A percentile compares a stretch with the other conserved stretches of the same genome.
These are phyloP conservation scores for Neltuma alba DNA, from an alignment of 306 rosid genomes.

Conservation along the genomic window DNA sequence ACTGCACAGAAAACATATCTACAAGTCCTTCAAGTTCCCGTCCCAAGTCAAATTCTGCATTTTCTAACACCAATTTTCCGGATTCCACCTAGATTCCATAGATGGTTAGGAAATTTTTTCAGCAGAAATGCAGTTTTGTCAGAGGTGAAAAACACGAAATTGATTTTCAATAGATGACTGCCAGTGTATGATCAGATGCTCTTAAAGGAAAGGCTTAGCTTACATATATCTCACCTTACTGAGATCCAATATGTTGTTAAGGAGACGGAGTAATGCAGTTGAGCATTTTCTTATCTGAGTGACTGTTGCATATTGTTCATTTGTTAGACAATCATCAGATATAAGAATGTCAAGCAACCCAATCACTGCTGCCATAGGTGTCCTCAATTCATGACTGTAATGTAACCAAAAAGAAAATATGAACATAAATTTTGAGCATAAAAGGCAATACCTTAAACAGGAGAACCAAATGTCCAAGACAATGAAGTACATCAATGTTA, in stretches of 20 bases:
- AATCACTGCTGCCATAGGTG: constrained; percentile 99
- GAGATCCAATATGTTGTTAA: constrained; percentile 91
- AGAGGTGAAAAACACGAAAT: neutral
- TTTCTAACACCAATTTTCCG: constrained; percentile 93
- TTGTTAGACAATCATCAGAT: constrained; percentile 93
- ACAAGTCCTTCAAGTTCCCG: constrained; percentile 98
- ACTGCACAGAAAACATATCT: constrained; percentile 97
- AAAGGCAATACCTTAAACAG: constrained; percentile 8
- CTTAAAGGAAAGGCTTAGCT: constrained; percentile 21
- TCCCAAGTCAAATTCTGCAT: constrained; percentile 90
- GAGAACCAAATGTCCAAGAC: neutral
- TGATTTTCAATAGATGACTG: neutral
- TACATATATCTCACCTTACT: constrained; percentile 72
- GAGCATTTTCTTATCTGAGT: constrained; percentile 97
- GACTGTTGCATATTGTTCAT: constrained; percentile 87
- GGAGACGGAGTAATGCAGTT: constrained; percentile 94
- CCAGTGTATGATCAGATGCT: neutral
- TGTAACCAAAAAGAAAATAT: constrained; percentile 26
- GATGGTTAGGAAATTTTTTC: constrained; percentile 29
- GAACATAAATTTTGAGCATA: constrained; percentile 21
- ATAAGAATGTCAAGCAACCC: constrained; percentile 97
- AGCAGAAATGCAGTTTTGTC: neutral
- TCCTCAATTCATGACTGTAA: constrained; percentile 94
- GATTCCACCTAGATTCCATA: constrained; percentile 80
- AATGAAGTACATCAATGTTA: neutral